phyloP scores from a whole-genome alignment of 345 rosid species.

The Lepidium sativum region DNA sequence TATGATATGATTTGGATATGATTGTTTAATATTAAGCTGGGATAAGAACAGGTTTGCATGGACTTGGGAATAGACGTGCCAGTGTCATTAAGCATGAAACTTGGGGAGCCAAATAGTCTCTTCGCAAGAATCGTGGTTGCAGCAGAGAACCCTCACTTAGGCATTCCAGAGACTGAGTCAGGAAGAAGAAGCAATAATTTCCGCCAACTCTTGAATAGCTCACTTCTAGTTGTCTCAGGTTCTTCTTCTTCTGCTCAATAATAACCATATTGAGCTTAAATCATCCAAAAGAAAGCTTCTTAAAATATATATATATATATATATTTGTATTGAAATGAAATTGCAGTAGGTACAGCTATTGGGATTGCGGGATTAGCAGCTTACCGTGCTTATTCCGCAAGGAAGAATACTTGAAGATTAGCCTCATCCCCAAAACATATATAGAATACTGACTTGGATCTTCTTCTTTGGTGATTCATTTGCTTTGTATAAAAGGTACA shows the following conservation, averaged over 20 bases:
- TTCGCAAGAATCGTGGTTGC: conserved; percentile 47
- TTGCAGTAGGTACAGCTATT: conserved; percentile 57
- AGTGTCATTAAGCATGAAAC: conserved; percentile 44
- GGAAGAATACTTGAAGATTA: conserved; percentile 39
- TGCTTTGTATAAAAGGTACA: neutral
- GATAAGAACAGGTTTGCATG: conserved; percentile 44
- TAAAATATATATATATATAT: neutral
- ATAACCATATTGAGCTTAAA: neutral
- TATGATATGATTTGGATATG: neutral
- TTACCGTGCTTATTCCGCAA: conserved; percentile 53
- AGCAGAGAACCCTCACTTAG: conserved; percentile 62
- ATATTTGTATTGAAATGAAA: too few species aligned
- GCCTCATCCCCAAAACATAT: neutral
- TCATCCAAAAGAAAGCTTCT: neutral
- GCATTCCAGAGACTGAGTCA: conserved; percentile 65
- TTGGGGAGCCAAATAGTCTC: conserved; percentile 40
- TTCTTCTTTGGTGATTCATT: neutral
- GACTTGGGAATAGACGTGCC: conserved; percentile 64
- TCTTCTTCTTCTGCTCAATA: neutral
- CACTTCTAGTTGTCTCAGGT: conserved; percentile 70
- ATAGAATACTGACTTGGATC: too few species aligned
- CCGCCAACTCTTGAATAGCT: conserved; percentile 47
- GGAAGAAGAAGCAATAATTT: conserved; percentile 54
- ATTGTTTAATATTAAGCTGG: neutral
- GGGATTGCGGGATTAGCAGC: conserved; percentile 54